Conservation (phyloP, 306 rosid genomes). For the Sophora flavescens region DNA sequence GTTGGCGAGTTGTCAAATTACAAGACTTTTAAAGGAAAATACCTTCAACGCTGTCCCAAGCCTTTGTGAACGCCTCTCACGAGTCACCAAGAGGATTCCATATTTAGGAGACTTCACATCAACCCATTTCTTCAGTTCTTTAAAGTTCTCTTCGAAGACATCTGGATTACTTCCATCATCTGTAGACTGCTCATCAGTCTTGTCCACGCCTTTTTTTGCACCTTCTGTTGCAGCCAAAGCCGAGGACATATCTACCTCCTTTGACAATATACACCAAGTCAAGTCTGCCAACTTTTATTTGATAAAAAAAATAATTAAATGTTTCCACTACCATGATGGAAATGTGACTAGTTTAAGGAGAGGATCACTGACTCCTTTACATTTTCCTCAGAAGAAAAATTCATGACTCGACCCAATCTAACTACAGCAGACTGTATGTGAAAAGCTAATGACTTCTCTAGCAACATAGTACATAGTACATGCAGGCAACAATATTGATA, state of each 20-base stretch:
- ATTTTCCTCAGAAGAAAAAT: constrained; percentile 37
- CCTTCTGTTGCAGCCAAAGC: constrained; percentile 49
- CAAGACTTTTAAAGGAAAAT: constrained; percentile 34
- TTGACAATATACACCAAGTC: constrained; percentile 66
- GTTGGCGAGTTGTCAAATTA: neutral
- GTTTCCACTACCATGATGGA: constrained; percentile 47
- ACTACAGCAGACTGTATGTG: constrained; percentile 8
- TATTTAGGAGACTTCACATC: constrained; percentile 77
- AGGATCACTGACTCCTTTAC: constrained; percentile 17
- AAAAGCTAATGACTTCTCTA: constrained; percentile 19
- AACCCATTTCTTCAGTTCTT: constrained; percentile 90
- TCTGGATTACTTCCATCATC: constrained; percentile 53
- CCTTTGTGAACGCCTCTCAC: constrained; percentile 78
- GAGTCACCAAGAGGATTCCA: constrained; percentile 76
- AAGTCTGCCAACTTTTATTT: constrained; percentile 64
- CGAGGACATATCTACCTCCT: constrained; percentile 56
- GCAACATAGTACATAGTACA: constrained; percentile 12
- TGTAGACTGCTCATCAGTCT: constrained; percentile 49
- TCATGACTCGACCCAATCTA: constrained; percentile 30
- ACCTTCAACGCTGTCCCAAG: constrained; percentile 95
- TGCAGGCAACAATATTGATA: constrained; percentile 25
- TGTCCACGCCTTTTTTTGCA: constrained; percentile 51
- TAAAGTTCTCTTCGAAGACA: constrained; percentile 78
- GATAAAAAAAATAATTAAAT: constrained; percentile 46
- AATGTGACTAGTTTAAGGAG: constrained; percentile 35